Base-by-base conservation (phyloP, 1,139 yeast genomes). In the Sugiyamaella japonica region DNA sequence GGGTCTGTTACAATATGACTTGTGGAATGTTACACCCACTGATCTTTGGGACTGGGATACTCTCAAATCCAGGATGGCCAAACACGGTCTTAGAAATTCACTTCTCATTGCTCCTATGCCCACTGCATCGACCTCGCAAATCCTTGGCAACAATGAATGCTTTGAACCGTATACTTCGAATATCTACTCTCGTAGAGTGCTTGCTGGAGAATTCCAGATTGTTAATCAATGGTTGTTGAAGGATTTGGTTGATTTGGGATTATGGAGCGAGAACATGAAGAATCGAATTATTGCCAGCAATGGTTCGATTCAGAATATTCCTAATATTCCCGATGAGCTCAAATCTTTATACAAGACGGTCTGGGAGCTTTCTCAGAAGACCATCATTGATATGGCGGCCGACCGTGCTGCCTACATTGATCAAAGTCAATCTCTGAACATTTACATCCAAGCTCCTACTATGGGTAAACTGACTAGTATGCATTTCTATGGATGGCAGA, bases 401-500 rank as follows among this genome's bases (percentile, higher is more conserved):
- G 98, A 90, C 68, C 82, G 99, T 67, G 87, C 93, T 46, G 89
- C 95, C 29, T 93, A 83, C 73, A 85, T 93, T 68, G 99, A 93
- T 72, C 99, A 93, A 73, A 88, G 95, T 60, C 98, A 93, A 75
- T 84, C 95, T 54, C 77, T 93, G 80, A 93, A 91, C 72, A 83
- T 91, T 63, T 87, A 88, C 75, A 78, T 91, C 71, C 84, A 81
- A 69, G 82, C 85, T 55, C 97, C 97, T 50, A 88, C 97, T 1
- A 84, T 88, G 84, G 95, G 96, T 59, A 91, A 91, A 71, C 79
- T 93, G 62, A 91, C 98, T n/a, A 82, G 91, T 66, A 91, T 91
- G 95, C 98, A 93, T 73, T 93, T 93, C 76, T 89, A 91, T 70
- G 96, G 97, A 45, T 93, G 98, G 98, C 86, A 86, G 73, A 87